Evolutionary conservation across 805 yeast genomes (phyloP), one percentile per base, ranked within the genome.

Genomic region (Yamadazyma sp.): DNA sequence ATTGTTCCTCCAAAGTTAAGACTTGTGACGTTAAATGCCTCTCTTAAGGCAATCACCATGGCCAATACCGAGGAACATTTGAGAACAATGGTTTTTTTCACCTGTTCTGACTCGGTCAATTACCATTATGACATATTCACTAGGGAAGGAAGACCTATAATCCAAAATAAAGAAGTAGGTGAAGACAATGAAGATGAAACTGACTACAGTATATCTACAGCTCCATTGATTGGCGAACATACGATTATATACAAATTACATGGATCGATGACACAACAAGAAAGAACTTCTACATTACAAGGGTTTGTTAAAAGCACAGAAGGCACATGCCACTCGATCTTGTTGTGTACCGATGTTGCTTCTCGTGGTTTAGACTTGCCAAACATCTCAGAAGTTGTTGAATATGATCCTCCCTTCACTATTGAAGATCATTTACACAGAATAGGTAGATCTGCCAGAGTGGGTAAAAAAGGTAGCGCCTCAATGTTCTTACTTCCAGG

Each of bases 361-460:
- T 82, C 98, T 22, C 80, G 99, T 65, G 99, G 99, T 45, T 71
- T 93, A 45, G 99, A 93, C 70, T 67, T 93, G 40, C 95, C 96
- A 2, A 74, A 78, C 35, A 87, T 93, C 41, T 77, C 93, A 30
- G 78, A 82, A 32, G 96, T 93, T 21, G 71, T 93, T 13, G 99
- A 93, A 59, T 83, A 81, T 51, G 99, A 93, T 57, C 96, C 99
- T 2, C 96, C 99, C 4, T 90, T 91, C 54, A 76, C 93, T 1
- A 71, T 88, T 4, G 97, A 89, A 46, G 99, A 93, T 57, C 99
- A 93, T 71, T 68, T 93, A 41, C 99, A 93, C 61, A 76, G 99
- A 61, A 86, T 90, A 39, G 99, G 99, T 37, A 80, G 99, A 68
- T 89, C 98, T 9, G 99, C 99, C 6, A 81, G 99, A 66, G 95